Evolutionary conservation across 768 basidiomycete species (phyloP).

Genomic region (Tulasnella sp.): DNA sequence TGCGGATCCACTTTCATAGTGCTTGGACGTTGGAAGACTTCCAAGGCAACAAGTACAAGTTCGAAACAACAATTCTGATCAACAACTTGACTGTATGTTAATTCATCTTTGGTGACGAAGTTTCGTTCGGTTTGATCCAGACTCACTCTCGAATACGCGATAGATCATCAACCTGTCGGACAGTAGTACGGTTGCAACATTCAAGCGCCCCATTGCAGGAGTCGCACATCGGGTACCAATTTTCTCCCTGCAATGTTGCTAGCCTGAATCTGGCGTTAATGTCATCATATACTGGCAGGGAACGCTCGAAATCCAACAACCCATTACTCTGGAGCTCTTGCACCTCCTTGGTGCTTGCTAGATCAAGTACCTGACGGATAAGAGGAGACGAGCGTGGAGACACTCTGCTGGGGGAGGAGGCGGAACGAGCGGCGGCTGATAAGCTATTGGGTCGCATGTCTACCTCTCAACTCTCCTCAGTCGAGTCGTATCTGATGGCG

Average conservation of each 20-base stretch:
- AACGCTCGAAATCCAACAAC: background rate
- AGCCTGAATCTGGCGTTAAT: too few species aligned
- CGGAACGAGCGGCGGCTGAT: background rate
- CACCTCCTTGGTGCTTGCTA: constrained; percentile 12
- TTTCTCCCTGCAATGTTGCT: too few species aligned
- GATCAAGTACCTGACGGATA: constrained; percentile 2
- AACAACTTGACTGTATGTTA: background rate
- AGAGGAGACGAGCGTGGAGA: background rate
- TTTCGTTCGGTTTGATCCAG: background rate
- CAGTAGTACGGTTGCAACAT: background rate
- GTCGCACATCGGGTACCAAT: background rate
- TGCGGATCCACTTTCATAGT: background rate
- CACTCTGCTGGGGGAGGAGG: background rate
- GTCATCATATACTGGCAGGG: background rate
- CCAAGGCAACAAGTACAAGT: background rate
- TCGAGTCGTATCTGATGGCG: background rate
- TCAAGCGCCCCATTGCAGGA: background rate
- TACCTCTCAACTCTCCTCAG: too few species aligned
- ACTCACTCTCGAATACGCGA: background rate
- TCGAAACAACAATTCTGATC: background rate
- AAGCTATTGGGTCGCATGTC: background rate
- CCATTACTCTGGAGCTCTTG: background rate
- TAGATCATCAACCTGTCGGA: background rate
- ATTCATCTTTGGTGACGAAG: too few species aligned
- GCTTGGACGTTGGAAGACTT: background rate